phyloP scores from a whole-genome alignment of 257 asterid genomes.

The Primulina eburnea region DNA sequence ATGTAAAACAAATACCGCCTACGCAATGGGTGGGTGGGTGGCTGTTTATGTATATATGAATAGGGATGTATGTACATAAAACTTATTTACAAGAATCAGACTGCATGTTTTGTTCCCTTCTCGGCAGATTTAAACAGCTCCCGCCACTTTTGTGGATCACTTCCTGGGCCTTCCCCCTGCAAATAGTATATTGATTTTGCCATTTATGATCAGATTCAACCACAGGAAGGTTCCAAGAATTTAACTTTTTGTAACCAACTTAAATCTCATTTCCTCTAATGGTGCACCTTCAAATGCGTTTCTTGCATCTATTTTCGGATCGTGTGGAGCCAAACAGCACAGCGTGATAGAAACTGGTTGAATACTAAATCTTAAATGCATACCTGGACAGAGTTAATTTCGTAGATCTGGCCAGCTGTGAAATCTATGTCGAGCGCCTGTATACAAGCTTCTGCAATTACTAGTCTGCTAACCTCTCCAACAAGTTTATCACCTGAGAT shows the following conservation, averaged over 20 bases:
- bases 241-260: no score
- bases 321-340: neutral
- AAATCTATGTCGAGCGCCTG: conserved; percentile 80
- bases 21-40: no score
- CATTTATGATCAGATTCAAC: no score
- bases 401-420: conserved; percentile 75
- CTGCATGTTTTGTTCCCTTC: neutral
- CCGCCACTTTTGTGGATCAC: conserved; percentile 62
- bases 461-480: conserved; percentile 93
- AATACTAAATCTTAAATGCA: neutral
- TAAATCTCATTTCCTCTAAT: no score
- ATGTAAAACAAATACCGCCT: no score
- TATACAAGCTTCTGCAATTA: conserved; percentile 93
- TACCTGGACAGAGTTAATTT: conserved; percentile 83
- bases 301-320: neutral
- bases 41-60: no score
- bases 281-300: no score
- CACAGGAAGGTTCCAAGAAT: no score
- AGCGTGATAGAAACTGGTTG: neutral
- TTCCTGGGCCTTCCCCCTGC: conserved; percentile 99
- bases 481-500: conserved; percentile 80
- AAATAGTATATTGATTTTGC: neutral
- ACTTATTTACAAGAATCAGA: neutral
- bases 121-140: conserved; percentile 62
- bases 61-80: no score